Evolutionary conservation across 1,139 yeast genomes (phyloP), one percentile per base, ranked within the genome.

Genomic region (Magnusiomyces magnusii): DNA sequence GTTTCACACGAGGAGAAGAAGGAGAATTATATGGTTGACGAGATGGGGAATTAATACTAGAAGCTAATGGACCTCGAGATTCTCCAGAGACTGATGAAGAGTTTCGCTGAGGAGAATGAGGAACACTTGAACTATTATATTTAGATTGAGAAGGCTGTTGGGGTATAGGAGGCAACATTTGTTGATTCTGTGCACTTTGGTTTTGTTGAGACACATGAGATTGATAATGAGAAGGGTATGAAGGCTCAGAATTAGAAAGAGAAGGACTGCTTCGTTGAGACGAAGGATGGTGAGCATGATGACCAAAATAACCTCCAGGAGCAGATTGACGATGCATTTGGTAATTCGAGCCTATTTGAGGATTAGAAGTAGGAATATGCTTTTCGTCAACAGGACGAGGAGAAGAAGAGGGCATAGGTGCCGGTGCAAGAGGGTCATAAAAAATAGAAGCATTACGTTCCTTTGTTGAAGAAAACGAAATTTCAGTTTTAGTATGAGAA

Each of bases 361-460:
- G 57, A n/a, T 52, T 54, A 3, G 58, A 52, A 24, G 58, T 55
- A 10, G 58, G 58, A 7, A 53, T 47, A 15, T 24, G 49, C 21
- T 50, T 49, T n/a, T 52, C 53, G 17, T 36, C 47, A 55, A 63
- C 27, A 25, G 61, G 21, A 54, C 55, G 63, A 63, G 55, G 58
- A 52, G 51, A 56, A 36, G 59, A 59, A 47, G 54, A 57, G 41
- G 42, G 44, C n/a, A n/a, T n/a, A 41, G 65, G 68, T 24, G 61
- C 68, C 54, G 65, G 66, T 47, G 64, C 64, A 55, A 67, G 57
- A 24, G 71, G 71, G 51, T 69, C 71, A 56, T 66, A 69, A 55
- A 64, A 65, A 42, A 69, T 64, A 10, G 71, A 66, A 23, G 63
- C 63, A 19, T 68, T 62, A 51, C 68, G 59, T 49, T 73, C 76